Evolutionary conservation across 768 basidiomycete species (phyloP), one percentile per base, ranked within the genome.

Genomic region (Tephrocybe sp.): DNA sequence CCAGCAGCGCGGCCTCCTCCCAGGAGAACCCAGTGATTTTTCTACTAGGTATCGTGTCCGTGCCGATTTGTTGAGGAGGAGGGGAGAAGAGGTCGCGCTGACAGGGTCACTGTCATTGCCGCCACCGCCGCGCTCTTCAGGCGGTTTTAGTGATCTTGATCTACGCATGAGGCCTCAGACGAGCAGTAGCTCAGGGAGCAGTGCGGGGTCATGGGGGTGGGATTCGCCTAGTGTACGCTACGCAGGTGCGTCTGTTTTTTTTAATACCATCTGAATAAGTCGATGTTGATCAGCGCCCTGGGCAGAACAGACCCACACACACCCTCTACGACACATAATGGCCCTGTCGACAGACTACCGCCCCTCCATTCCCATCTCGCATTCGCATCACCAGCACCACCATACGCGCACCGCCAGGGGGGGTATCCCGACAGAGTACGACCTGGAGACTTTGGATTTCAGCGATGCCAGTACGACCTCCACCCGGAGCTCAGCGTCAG

Each of bases 41-140:
- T 51, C 72, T 16, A 69, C 68, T 10, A 78, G 78, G 49, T 82
- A 77, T 56, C 71, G 76, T 5, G 65, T 68, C 1, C 74, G 80
- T 48, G 64, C 72, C 1, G 81, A 83, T 10, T 45, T 73, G 4
- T 55, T 78, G 42, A 66, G 67, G n/a, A 33, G 44, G 26, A 39
- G 72, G 69, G 23, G 45, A 30, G 48, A 51, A 4, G 49, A 54
- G 22, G 35, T 36, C 60, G 55, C 26, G 45, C 45, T 43, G 41
- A 8, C 48, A 20, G 26, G 26, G 4, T 26, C 26, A 4, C 26
- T 26, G 26, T 26, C 26, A 26, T 26, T 26, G 26, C 26, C 26
- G 26, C 26, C 26, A 3, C 26, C 26, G 26, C 26, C 26, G 7
- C 26, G 26, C 26, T 26, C 26, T 26, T 3, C 26, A 7, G 26